Base-by-base conservation (phyloP, 176 grass and related monocot genomes). In the Aegilops bicornis region DNA sequence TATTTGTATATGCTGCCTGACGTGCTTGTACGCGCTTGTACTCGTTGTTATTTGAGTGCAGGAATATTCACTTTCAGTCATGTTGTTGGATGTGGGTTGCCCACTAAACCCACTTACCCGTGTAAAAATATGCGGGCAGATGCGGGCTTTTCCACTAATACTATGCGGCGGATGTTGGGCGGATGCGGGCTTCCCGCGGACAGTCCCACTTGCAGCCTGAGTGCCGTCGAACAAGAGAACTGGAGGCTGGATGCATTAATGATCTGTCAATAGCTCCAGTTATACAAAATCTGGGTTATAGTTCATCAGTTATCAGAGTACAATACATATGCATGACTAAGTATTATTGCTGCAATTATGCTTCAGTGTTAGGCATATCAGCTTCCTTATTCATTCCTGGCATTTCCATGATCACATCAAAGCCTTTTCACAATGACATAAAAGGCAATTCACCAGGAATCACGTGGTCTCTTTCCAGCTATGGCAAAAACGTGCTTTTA, bases 211-310 rank as follows among this genome's bases (percentile, higher is more conserved):
- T 27, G 27, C 27, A 27, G 27, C 27, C 27, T 27, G 27, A 27
- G 8, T 30, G 19, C 22, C 2, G 16, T 87, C 13, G 13, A 42
- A 40, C 39, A 42, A 42, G 40, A 42, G 2, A 42, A 11, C 40
- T 42, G 40, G 40, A 42, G 40, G 32, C 68, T 80, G 73, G 40
- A 82, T 86, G 79, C 6, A 54, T 54, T 54, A 58, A 19, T 73
- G 73, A 64, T 50, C 32, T 78, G 2, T 69, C 56, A 74, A 33
- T 73, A 73, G 68, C 82, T 71, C 65, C 36, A 32, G 43, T 78
- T 52, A 17, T 32, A 20, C 31, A 22, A 11, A 15, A 54, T 39
- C 39, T 54, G 31, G 73, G 59, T 19, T 30, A 47, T 48, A 48
- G 16, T 29, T 32, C 27, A 45, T 81, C 15, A 13, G 14, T 68